phyloP scores from a whole-genome alignment of 768 basidiomycete genomes.

The Lactarius trivialis region DNA sequence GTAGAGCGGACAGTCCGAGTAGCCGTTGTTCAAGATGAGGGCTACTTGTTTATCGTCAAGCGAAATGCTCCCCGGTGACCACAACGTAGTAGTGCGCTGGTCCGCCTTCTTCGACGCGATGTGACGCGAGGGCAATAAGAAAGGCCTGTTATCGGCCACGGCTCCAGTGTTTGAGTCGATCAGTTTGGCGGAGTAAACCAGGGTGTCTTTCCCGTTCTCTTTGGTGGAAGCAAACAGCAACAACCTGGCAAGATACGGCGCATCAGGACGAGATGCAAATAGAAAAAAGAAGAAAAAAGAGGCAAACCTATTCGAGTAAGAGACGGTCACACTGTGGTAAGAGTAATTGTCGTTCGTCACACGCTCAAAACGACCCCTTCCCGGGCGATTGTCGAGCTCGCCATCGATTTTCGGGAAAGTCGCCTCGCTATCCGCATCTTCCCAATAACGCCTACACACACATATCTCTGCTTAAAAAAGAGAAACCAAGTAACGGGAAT shows the following conservation, averaged over 20 bases:
- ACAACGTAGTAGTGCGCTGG: conserved; percentile 29
- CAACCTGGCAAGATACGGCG: conserved; percentile 25
- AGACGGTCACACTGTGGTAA: conserved; percentile 29
- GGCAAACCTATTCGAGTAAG: conserved; percentile 36
- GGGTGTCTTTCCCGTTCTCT: conserved; percentile 35
- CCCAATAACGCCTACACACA: conserved; percentile 37
- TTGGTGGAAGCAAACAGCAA: conserved; percentile 38
- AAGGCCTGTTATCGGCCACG: conserved; percentile 26
- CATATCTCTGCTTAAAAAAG: neutral
- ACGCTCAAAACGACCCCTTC: conserved; percentile 37
- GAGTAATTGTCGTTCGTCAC: conserved; percentile 36
- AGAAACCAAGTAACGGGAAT: neutral
- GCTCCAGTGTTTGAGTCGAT: conserved; percentile 31
- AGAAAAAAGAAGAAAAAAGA: too few relatives aligned
- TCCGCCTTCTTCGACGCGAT: conserved; percentile 30
- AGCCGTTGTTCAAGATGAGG: conserved; percentile 29
- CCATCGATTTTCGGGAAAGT: conserved; percentile 32
- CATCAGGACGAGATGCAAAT: neutral
- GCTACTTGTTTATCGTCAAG: conserved; percentile 36
- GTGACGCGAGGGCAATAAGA: conserved; percentile 31
- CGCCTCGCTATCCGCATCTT: conserved; percentile 28
- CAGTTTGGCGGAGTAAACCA: conserved; percentile 33
- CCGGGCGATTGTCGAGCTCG: conserved; percentile 36
- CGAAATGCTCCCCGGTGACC: conserved; percentile 32
- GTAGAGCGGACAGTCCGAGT: conserved; percentile 30